Evolutionary conservation across 2,329 filamentous ascomycete genomes (phyloP), one percentile per base, ranked within the genome.

Genomic region (Fusarium sp.): DNA sequence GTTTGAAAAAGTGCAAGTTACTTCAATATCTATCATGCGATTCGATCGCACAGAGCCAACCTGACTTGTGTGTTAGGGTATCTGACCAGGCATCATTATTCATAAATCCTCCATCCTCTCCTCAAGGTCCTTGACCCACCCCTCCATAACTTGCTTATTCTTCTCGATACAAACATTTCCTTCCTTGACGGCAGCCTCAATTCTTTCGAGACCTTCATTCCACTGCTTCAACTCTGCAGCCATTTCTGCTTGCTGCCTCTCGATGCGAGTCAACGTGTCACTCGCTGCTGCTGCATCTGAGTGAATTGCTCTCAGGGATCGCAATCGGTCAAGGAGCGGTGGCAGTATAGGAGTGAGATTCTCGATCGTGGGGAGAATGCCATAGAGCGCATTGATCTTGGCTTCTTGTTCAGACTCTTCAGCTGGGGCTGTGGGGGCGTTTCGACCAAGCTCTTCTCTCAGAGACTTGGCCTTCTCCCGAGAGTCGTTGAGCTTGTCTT

Each of bases 331-430:
- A 10, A 99, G 81, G 9, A 98, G 81, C 6, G 92, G 86, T 2
- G 95, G 94, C 4, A 99, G 82, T 15, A 97, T 82, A 1, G 95
- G 95, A 6, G 92, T 84, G 8, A 99, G 82, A 53, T 84, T 90
- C 75, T 97, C 93, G 55, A 99, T 95, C 0, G 92, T 95, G 2
- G 93, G 89, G 14, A 99, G 80, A 4, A 92, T 91, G 1, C 91
- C 90, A 75, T 97, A 97, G 6, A 99, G 84, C 2, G 93, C 91
- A 65, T 96, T 95, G 73, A 99, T 90, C 74, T 97, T 97, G 49
- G 91, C 84, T 36, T 88, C 84, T 68, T 96, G 90, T 68, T 96
- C 92, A 9, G 82, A 78, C 62, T 88, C 81, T 53, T 84, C 74
- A 9, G 71, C 69, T 17, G 80, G 77, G 5, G 77, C 71, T 2